Evolutionary conservation across 2,329 filamentous ascomycete species (phyloP).

Genomic region (Penicillium concentricum): DNA sequence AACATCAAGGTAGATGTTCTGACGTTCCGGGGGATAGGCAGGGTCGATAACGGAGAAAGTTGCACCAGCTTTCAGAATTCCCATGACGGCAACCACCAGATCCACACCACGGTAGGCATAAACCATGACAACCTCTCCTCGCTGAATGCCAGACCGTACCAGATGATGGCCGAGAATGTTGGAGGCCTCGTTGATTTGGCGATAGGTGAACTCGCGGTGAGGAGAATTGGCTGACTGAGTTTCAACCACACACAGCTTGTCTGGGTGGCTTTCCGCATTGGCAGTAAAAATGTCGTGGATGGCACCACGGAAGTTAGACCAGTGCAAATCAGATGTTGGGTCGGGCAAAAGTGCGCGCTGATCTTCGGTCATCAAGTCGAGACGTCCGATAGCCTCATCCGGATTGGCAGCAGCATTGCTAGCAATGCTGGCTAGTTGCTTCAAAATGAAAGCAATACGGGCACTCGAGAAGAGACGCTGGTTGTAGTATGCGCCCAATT

Average conservation of each 20-base stretch:
- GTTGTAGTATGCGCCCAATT: constrained; percentile 45
- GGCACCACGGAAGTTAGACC: constrained; percentile 46
- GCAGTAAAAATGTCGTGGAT: constrained; percentile 46
- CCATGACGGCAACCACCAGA: constrained; percentile 77
- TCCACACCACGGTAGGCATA: constrained; percentile 82
- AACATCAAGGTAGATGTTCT: constrained; percentile 80
- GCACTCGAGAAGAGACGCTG: constrained; percentile 48
- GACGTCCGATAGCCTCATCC: constrained; percentile 42
- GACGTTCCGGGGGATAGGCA: constrained; percentile 74
- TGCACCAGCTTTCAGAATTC: constrained; percentile 61
- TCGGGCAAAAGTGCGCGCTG: constrained; percentile 40
- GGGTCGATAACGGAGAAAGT: constrained; percentile 70
- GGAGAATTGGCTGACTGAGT: constrained; percentile 55
- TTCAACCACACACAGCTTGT: constrained; percentile 67
- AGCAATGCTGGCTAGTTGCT: constrained; percentile 44
- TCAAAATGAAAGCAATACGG: constrained; percentile 44
- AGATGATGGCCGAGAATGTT: constrained; percentile 80
- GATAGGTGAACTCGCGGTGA: constrained; percentile 73
- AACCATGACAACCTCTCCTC: constrained; percentile 91
- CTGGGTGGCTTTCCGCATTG: constrained; percentile 64
- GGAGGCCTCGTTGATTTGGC: constrained; percentile 80
- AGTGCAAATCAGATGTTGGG: constrained; percentile 45
- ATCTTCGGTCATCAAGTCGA: constrained; percentile 44
- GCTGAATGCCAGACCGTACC: constrained; percentile 66
- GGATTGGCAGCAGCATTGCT: constrained; percentile 41